Conservation (phyloP, 441 rosid genomes). For the Populus trichocarpa region DNA sequence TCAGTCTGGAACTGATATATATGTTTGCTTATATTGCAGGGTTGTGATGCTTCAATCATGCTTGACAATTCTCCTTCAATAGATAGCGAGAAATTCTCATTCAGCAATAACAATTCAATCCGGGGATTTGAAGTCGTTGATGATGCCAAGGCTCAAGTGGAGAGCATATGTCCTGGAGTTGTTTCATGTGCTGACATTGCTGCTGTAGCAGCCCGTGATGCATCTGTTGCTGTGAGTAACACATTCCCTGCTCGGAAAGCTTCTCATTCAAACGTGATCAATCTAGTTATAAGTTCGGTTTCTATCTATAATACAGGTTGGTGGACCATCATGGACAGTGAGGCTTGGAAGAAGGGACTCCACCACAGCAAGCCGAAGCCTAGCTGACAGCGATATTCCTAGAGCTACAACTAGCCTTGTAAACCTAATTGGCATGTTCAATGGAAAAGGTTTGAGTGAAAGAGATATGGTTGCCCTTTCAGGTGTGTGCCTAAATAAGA, state of each 20-base stretch:
- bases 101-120: constrained; percentile 29
- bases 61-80: constrained; percentile 41
- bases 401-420: background rate
- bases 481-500: background rate
- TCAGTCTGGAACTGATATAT: no score
- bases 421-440: constrained; percentile 15
- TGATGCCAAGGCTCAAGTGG: constrained; percentile 38
- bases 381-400: constrained; percentile 47
- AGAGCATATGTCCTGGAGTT: constrained; percentile 46
- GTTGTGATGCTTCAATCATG: constrained; percentile 59
- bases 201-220: constrained; percentile 57
- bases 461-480: constrained; percentile 56
- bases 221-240: constrained; percentile 44
- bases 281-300: background rate
- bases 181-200: constrained; percentile 65
- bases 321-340: constrained; percentile 53
- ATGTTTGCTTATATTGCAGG: constrained; percentile 21
- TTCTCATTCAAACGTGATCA: no score
- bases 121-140: constrained; percentile 56
- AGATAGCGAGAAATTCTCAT: constrained; percentile 38
- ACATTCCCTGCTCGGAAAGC: no score
- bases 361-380: constrained; percentile 28
- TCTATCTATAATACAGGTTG: constrained; percentile 14
- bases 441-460: constrained; percentile 38
- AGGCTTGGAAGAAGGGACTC: constrained; percentile 61